Evolutionary conservation across 148 eudicot species (phyloP).

Genomic region (Bassia scoparia): DNA sequence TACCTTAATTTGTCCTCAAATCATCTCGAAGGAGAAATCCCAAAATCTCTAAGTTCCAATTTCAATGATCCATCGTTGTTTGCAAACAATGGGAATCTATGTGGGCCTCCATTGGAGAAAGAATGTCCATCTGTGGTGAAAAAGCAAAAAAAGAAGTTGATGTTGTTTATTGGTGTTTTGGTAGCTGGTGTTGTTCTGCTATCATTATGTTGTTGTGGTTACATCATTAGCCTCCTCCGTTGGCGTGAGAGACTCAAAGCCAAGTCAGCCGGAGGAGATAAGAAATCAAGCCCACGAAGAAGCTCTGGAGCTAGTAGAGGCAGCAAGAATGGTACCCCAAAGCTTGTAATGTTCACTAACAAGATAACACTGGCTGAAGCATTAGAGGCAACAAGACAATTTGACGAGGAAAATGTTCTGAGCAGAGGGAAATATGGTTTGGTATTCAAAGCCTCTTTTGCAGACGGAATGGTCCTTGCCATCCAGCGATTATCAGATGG

Average conservation of each 20-base stretch:
- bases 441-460: conserved; percentile 59
- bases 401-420: conserved; percentile 79
- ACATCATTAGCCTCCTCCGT: conserved; percentile 42
- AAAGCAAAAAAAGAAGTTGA: conserved; percentile 39
- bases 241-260: conserved; percentile 63
- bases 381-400: conserved; percentile 72
- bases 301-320: conserved; percentile 58
- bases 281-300: conserved; percentile 63
- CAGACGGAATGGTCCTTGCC: conserved; percentile 71
- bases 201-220: conserved; percentile 55
- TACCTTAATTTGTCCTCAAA: conserved; percentile 60
- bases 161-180: conserved; percentile 41
- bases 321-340: conserved; percentile 66
- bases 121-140: conserved; percentile 39
- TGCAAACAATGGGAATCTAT: conserved; percentile 43
- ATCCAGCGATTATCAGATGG: conserved; percentile 58
- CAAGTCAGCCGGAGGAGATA: conserved; percentile 40
- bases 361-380: conserved; percentile 71
- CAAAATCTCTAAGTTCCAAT: conserved; percentile 40
- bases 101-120: conserved; percentile 57
- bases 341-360: conserved; percentile 75
- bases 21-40: conserved; percentile 69
- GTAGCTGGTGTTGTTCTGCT: conserved; percentile 45
- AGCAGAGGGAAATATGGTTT: conserved; percentile 59
- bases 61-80: conserved; percentile 49